These are phyloP conservation scores for Saturnispora zaruensis DNA, from an alignment of 805 yeast genomes.

Conservation along the genomic window DNA sequence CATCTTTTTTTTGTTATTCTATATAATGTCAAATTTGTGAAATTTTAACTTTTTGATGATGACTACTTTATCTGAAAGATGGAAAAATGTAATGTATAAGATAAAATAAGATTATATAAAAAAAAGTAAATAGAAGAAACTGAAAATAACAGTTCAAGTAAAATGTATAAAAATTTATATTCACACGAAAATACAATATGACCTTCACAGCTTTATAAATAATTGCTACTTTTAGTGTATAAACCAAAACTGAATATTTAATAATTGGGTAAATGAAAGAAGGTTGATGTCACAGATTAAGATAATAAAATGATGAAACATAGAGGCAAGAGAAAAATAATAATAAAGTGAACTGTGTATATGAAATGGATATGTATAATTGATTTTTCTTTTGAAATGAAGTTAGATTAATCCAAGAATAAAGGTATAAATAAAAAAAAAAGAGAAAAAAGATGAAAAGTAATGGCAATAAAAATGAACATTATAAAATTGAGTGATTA, in stretches of 20 bases:
- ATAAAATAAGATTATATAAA: neutral
- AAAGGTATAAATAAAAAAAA: neutral
- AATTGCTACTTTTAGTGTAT: neutral
- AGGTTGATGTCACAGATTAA: neutral
- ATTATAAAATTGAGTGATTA: constrained; percentile 13
- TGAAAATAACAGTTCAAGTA: neutral
- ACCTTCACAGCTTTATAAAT: neutral
- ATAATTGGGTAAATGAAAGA: neutral
- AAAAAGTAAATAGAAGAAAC: neutral
- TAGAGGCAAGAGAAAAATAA: neutral
- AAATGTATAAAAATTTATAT: neutral
- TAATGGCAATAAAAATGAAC: neutral
- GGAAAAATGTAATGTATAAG: neutral
- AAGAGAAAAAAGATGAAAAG: neutral
- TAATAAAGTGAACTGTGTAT: neutral
- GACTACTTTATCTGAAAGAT: neutral
- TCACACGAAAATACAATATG: neutral
- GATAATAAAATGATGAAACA: neutral
- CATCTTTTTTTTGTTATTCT: neutral
- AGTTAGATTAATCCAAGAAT: neutral
- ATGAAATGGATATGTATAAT: neutral
- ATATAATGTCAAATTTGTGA: neutral
- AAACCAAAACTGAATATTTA: neutral
- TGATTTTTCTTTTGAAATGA: neutral
- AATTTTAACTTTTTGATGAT: neutral